Evolutionary conservation across 2,329 filamentous ascomycete species (phyloP), one percentile per base, ranked within the genome.

Genomic region (Colletotrichum liaoningense): DNA sequence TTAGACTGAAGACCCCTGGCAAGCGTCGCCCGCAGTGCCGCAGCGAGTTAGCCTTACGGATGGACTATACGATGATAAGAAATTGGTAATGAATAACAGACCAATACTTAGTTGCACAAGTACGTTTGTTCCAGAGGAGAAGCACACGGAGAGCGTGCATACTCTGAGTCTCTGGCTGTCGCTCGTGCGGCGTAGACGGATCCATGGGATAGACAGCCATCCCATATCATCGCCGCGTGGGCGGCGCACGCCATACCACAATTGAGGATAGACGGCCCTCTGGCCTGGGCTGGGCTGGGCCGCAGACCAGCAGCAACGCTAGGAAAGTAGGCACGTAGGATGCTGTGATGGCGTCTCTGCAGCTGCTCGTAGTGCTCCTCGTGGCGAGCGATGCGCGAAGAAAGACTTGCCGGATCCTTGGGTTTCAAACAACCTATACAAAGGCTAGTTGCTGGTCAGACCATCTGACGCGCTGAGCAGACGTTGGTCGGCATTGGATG

Each of bases 41-140:
- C 62, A 72, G 68, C 58, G 24, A 68, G 63, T 74, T 67, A 74
- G 72, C 72, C 72, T 74, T 72, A 63, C 35, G 42, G 54, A 67
- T 63, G 59, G 68, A 26, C 72, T 62, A 57, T 33, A 19, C 42
- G 42, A 58, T 52, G 67, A 56, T 67, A 68, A 74, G 58, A 59
- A 38, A 55, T 67, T 68, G 68, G 68, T 67, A 72, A 72, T 72
- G 57, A 49, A 6, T 5, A 52, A 63, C 19, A 42, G 55, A 60
- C 66, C 59, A 63, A 33, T 33, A 33, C 57, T 16, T 33, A 28
- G 49, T 55, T 63, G 54, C 60, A 69, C 58, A 55, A 57, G 26
- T 46, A 24, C 46, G 22, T 57, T 16, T 11, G 14, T 14, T 26
- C 35, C 6, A 19, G n/a, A 38, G 22, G 57, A 24, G 46, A 19